Percentiles rank a stretch among this genome's conserved stretches.
phyloP scores from a whole-genome alignment of 305 asterid genomes.

The Fraxinus albicans region DNA sequence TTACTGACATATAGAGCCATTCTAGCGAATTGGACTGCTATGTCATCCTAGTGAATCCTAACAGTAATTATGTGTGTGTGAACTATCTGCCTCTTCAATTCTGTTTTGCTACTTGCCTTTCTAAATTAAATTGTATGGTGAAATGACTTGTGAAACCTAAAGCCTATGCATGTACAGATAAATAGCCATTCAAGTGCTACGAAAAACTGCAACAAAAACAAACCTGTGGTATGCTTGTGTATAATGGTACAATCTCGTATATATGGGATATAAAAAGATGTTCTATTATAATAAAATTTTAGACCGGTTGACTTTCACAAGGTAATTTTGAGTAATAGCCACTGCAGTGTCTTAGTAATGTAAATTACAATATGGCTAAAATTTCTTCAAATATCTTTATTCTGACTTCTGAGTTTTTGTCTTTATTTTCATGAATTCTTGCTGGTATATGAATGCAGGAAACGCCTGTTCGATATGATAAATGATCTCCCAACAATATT shows the following conservation, averaged over 20 bases:
- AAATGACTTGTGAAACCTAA: neutral
- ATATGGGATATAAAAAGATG: constrained; percentile 4
- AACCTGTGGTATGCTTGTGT: neutral
- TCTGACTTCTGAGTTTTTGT: neutral
- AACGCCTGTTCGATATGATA: constrained; percentile 69
- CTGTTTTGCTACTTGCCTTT: neutral
- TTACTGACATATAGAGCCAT: neutral
- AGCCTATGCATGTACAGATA: neutral
- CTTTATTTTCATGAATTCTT: constrained; percentile 15
- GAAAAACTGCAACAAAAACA: neutral
- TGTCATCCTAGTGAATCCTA: neutral
- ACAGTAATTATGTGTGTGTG: neutral
- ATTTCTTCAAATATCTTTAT: constrained; percentile 12
- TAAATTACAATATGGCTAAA: constrained; percentile 12
- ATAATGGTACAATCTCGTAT: neutral
- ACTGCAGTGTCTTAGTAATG: constrained; percentile 13
- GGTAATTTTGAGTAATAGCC: constrained; percentile 3
- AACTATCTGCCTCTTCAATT: neutral
- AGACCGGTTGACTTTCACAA: neutral
- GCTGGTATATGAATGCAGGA: constrained; percentile 47
- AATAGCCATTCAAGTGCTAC: neutral
- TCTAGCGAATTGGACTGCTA: neutral
- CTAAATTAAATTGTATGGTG: neutral
- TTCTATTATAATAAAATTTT: neutral
- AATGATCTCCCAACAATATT: constrained; percentile 78